Evolutionary conservation across 257 asterid species (phyloP).

Genomic region (Penstemon barbatus): DNA sequence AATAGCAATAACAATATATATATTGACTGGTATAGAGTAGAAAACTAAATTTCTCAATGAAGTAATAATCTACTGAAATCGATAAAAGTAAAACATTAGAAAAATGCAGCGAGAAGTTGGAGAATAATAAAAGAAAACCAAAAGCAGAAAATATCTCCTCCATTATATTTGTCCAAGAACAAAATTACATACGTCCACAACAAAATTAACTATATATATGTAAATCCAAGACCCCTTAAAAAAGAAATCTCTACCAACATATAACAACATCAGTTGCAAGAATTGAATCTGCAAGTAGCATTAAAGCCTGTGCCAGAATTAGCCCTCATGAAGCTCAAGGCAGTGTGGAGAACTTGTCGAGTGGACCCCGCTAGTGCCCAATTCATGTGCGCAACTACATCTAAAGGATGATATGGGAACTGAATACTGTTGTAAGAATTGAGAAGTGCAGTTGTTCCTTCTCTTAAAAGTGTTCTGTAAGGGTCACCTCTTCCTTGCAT

Average conservation of each 20-base stretch:
- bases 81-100: no score
- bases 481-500: constrained; percentile 86
- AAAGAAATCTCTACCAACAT: background rate
- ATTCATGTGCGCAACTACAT: constrained; percentile 58
- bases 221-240: constrained; percentile 7
- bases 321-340: constrained; percentile 71
- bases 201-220: background rate
- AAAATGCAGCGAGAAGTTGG: no score
- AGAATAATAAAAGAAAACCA: no score
- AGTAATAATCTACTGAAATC: no score
- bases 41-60: no score
- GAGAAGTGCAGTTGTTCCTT: constrained; percentile 82
- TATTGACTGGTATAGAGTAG: no score
- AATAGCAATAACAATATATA: no score
- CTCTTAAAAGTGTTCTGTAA: constrained; percentile 76
- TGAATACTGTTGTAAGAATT: constrained; percentile 74
- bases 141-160: background rate
- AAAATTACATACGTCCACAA: background rate
- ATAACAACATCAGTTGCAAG: constrained; percentile 57
- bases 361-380: constrained; percentile 69
- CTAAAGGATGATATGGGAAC: constrained; percentile 68
- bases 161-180: background rate
- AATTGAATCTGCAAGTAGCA: constrained; percentile 58
- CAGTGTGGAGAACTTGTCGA: constrained; percentile 59
- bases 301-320: constrained; percentile 55